These are phyloP conservation scores for Stemphylium beticola DNA, from an alignment of 2,329 filamentous ascomycete species.

Conservation along the genomic window DNA sequence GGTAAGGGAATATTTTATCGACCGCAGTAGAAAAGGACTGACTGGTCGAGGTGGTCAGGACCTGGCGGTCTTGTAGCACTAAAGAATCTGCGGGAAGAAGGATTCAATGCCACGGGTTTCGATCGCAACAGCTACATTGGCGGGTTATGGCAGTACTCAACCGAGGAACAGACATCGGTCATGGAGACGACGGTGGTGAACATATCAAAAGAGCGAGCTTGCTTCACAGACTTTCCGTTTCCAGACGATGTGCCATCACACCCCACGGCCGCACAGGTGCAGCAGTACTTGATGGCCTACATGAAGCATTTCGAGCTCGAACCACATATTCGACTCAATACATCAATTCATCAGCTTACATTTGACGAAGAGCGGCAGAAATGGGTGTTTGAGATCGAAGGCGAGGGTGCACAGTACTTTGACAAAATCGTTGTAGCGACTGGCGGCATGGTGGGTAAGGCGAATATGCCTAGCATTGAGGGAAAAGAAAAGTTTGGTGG, in stretches of 20 bases:
- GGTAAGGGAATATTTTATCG: background rate
- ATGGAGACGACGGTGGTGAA: slow-evolving; percentile 27
- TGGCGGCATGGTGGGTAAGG: slow-evolving; percentile 23
- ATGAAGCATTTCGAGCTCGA: slow-evolving; percentile 24
- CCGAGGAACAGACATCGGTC: slow-evolving; percentile 29
- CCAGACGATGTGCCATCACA: slow-evolving; percentile 20
- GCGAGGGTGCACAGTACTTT: slow-evolving; percentile 14
- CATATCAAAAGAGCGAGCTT: slow-evolving; percentile 30
- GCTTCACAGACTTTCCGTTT: slow-evolving; percentile 32
- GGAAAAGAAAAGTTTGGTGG: slow-evolving; percentile 26
- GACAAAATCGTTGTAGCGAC: slow-evolving; percentile 31
- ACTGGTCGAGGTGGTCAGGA: background rate
- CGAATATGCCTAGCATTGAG: slow-evolving; percentile 25
- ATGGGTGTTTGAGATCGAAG: slow-evolving; percentile 19
- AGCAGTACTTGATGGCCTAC: slow-evolving; percentile 28
- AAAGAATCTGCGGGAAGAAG: slow-evolving; percentile 29
- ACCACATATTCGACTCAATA: slow-evolving; percentile 20
- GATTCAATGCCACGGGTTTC: slow-evolving; percentile 28
- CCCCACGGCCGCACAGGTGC: slow-evolving; percentile 27
- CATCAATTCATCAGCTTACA: slow-evolving; percentile 14
- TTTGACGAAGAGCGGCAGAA: slow-evolving; percentile 20
- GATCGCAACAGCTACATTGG: slow-evolving; percentile 28
- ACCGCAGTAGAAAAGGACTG: background rate
- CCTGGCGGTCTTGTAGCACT: slow-evolving; percentile 23
- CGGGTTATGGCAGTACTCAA: slow-evolving; percentile 32